A percentile compares a stretch with the other conserved stretches of the same genome.
Evolutionary conservation across 345 rosid species (phyloP).

Genomic region (Gossypium longicalyx): DNA sequence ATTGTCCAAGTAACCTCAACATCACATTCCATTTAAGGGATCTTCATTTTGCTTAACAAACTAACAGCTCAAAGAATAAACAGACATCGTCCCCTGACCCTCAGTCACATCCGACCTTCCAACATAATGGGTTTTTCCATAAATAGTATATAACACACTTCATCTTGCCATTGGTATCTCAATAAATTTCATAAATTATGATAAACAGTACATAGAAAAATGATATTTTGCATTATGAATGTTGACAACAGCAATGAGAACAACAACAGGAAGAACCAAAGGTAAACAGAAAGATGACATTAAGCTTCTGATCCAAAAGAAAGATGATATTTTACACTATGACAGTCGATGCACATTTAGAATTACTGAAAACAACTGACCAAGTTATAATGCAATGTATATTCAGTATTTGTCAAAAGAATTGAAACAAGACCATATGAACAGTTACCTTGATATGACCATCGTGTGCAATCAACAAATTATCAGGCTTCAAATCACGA

Average conservation of each 20-base stretch:
- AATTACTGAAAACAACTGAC: neutral
- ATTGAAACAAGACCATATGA: slow-evolving; percentile 4
- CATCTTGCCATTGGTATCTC: neutral
- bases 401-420: neutral
- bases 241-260: neutral
- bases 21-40: neutral
- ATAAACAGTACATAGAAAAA: neutral
- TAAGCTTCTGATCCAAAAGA: neutral
- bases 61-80: neutral
- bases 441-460: slow-evolving; percentile 89
- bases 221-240: neutral
- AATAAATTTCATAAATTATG: slow-evolving; percentile 3
- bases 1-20: neutral
- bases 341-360: neutral
- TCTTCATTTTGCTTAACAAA: slow-evolving; percentile 1
- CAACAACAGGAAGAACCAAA: neutral
- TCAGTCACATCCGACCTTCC: neutral
- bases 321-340: neutral
- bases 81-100: neutral
- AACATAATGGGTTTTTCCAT: neutral
- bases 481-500: slow-evolving; percentile 99
- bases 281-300: neutral
- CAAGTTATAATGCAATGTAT: neutral
- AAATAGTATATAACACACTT: neutral
- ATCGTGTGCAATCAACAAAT: slow-evolving; percentile 95